A percentile compares a stretch with the other conserved stretches of the same genome.
phyloP scores from a whole-genome alignment of 2,329 filamentous ascomycete species.

The Calonectria hawksworthii region DNA sequence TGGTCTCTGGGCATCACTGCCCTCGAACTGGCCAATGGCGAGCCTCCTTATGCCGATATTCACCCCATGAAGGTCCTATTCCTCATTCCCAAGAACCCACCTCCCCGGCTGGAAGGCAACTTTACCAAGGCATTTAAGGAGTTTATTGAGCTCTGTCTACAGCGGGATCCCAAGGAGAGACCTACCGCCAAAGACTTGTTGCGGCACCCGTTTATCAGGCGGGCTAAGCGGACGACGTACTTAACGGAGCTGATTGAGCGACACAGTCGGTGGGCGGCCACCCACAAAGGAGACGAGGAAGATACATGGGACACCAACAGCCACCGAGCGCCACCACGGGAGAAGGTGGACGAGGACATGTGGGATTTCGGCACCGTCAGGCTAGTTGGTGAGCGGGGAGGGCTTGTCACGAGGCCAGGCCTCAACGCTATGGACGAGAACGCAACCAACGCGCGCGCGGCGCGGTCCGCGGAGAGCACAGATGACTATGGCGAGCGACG shows the following conservation, averaged over 20 bases:
- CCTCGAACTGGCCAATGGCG: constrained; percentile 89
- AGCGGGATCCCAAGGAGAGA: constrained; percentile 89
- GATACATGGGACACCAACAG: constrained; percentile 71
- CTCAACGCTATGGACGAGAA: constrained; percentile 83
- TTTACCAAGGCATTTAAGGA: constrained; percentile 89
- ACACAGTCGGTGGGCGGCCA: constrained; percentile 87
- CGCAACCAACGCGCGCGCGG: constrained; percentile 80
- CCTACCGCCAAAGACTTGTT: constrained; percentile 89
- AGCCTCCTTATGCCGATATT: constrained; percentile 95
- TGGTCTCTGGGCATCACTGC: constrained; percentile 98
- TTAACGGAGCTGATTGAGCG: constrained; percentile 95
- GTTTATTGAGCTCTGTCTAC: constrained; percentile 85
- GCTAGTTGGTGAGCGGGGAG: constrained; percentile 78
- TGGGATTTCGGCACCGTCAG: constrained; percentile 99
- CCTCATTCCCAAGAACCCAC: constrained; percentile 93
- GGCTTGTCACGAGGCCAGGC: constrained; percentile 68
- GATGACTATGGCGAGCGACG: constrained; percentile 67
- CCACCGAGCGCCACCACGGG: constrained; percentile 66
- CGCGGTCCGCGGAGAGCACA: constrained; percentile 63
- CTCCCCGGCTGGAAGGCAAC: constrained; percentile 84
- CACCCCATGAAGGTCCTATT: constrained; percentile 99
- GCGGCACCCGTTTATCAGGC: constrained; percentile 90
- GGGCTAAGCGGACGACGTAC: constrained; percentile 96
- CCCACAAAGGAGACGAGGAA: constrained; percentile 79
- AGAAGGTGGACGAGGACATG: constrained; percentile 81